Evolutionary conservation across 2,329 filamentous ascomycete species (phyloP).

Genomic region (Talaromyces rugulosus): DNA sequence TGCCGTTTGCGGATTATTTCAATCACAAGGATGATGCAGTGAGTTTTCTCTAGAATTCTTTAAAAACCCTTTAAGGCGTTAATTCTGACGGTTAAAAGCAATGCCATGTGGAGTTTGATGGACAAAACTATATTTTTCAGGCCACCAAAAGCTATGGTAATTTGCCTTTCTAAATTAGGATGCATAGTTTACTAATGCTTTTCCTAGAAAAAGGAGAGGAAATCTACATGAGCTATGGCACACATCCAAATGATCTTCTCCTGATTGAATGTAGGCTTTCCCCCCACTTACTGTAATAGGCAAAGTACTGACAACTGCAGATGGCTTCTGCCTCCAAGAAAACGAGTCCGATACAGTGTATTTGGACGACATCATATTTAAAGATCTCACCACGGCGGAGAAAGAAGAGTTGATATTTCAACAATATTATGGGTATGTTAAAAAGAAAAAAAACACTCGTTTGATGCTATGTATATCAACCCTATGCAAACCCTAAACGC

Average conservation of each 20-base stretch:
- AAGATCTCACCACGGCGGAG: constrained; percentile 24
- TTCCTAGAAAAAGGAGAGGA: constrained; percentile 37
- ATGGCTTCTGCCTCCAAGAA: constrained; percentile 39
- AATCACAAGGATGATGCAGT: constrained; percentile 43
- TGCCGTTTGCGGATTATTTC: constrained; percentile 46
- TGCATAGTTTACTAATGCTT: not conserved
- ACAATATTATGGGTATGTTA: constrained; percentile 36
- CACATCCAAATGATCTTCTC: constrained; percentile 41
- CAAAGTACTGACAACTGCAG: constrained; percentile 18
- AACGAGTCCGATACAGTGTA: constrained; percentile 39
- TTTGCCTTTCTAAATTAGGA: not conserved
- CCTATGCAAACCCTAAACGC: not conserved
- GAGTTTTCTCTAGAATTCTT: constrained; percentile 13
- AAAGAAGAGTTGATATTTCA: constrained; percentile 31
- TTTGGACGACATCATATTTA: constrained; percentile 39
- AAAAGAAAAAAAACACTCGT: not conserved
- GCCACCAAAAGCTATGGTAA: constrained; percentile 32
- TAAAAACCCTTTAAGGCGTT: not conserved
- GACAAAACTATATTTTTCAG: constrained; percentile 30
- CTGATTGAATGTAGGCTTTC: constrained; percentile 37
- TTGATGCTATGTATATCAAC: not conserved
- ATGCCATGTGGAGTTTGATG: constrained; percentile 38
- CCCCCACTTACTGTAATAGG: not conserved
- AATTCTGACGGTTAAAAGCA: constrained; percentile 13
- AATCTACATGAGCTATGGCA: constrained; percentile 42